These are phyloP conservation scores for Citrullus amarus DNA, from an alignment of 306 rosid genomes.

Conservation along the genomic window DNA sequence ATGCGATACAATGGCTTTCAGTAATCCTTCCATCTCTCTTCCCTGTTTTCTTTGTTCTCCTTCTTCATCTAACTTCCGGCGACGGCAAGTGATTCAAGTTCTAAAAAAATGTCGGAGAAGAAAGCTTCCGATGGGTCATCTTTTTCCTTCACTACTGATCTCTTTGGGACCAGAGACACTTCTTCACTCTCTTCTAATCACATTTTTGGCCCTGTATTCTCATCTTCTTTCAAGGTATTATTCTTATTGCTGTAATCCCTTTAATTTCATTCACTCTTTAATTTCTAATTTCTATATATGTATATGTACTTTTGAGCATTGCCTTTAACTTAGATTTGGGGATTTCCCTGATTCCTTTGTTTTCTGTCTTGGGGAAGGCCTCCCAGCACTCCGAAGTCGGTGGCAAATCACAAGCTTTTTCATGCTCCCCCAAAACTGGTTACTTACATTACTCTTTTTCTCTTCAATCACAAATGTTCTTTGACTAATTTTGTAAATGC, in stretches of 20 bases:
- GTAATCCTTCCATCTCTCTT: too few relatives aligned
- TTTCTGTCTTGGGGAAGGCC: background rate
- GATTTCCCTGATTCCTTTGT: background rate
- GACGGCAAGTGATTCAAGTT: too few relatives aligned
- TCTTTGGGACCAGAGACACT: constrained; percentile 42
- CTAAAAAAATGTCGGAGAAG: constrained; percentile 6
- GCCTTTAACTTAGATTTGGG: background rate
- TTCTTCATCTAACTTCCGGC: too few relatives aligned
- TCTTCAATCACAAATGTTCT: background rate
- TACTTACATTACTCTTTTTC: background rate
- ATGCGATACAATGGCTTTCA: too few relatives aligned
- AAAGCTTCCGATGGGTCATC: constrained; percentile 35
- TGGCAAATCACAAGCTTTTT: background rate
- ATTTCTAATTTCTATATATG: too few relatives aligned
- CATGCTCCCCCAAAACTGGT: background rate
- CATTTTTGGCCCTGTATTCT: constrained; percentile 46
- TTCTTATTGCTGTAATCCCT: background rate
- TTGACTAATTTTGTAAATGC: too few relatives aligned
- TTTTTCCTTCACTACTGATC: constrained; percentile 58
- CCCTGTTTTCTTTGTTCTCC: too few relatives aligned
- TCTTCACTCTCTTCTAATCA: constrained; percentile 38
- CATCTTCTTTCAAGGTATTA: constrained; percentile 47
- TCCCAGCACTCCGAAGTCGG: background rate
- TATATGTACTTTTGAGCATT: too few relatives aligned
- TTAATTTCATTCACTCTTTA: background rate